phyloP scores from a whole-genome alignment of 108 stramenopile genomes.

The Cyclotella baltica region DNA sequence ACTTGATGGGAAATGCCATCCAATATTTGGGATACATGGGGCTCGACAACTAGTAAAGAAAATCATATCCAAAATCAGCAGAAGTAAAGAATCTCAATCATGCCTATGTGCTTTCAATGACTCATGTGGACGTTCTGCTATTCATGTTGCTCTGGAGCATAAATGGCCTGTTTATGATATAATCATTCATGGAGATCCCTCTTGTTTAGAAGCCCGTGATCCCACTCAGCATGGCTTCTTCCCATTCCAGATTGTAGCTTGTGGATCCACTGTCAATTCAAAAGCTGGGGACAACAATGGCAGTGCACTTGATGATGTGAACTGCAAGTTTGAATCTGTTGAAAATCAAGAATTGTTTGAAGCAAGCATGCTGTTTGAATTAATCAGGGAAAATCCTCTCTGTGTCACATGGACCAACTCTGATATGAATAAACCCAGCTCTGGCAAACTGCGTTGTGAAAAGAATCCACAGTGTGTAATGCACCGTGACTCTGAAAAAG shows the following conservation, averaged over 20 bases:
- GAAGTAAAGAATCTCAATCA: conserved; percentile 2
- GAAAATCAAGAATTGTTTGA: conserved; percentile 21
- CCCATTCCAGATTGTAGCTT: conserved; percentile 49
- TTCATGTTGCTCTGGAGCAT: conserved; percentile 42
- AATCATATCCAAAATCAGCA: conserved; percentile 23
- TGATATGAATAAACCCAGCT: neutral
- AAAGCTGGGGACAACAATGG: neutral
- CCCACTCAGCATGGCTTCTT: conserved; percentile 37
- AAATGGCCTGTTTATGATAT: conserved; percentile 54
- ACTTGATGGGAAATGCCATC: conserved; percentile 39
- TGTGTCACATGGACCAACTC: conserved; percentile 30
- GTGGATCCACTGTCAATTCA: conserved; percentile 4
- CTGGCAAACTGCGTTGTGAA: neutral
- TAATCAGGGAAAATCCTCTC: conserved; percentile 38
- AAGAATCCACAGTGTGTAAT: no score
- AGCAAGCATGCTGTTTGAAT: conserved; percentile 41
- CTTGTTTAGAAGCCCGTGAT: conserved; percentile 32
- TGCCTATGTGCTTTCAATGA: conserved; percentile 28
- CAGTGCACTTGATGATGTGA: neutral
- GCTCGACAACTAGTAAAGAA: conserved; percentile 51
- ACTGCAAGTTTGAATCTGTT: neutral
- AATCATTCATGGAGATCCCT: conserved; percentile 28
- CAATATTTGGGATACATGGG: conserved; percentile 51
- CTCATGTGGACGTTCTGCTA: conserved; percentile 26
- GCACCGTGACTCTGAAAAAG: neutral